Base-by-base conservation (phyloP, 352 stramenopile species). In the Pythium diclinum region DNA sequence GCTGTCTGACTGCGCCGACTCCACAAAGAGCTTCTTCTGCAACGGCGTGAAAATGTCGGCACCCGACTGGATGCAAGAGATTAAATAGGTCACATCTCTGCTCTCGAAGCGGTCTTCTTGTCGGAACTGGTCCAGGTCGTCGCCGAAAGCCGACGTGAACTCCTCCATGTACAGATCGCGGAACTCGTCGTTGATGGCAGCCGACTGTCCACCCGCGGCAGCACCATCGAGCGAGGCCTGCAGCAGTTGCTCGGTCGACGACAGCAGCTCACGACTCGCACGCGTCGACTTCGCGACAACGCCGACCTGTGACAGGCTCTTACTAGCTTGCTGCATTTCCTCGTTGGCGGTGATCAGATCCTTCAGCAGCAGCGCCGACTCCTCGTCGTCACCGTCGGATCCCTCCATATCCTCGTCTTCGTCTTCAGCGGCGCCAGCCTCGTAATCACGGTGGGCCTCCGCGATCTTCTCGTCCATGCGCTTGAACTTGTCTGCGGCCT, bases 51-150 rank as follows among this genome's bases (percentile, higher is more conserved):
- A 94, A 52, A 94, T 73, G 71, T 95, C 85, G 51, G 73, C 83
- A 28, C 85, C 83, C 10, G 81, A 76, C 55, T 92, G 79, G 66
- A 95, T 94, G 64, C 85, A 91, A 42, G 83, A 91, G 69, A 95
- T 93, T 86, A 95, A 91, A 89, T 91, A 93, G 47, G 72, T 78
- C 67, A 95, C 87, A 71, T 95, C 87, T 62, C 88, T 92, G 66
- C 75, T 90, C 57, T 93, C 83, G 65, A 95, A 95, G 69, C 78
- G 74, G 61, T 94, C 85, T 65, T 95, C 87, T 67, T 89, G 87
- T 32, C 87, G 87, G 66, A 94, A 94, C 59, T 86, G 73, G 66
- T 95, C 78, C 49, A 95, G 63, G 36, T 94, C 86, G 55, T 95
- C 87, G 28, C 85, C 87, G 65, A 95, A 95, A 2, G 83, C 83